Base-by-base conservation (phyloP, 306 rosid genomes). In the Luffa acutangula region DNA sequence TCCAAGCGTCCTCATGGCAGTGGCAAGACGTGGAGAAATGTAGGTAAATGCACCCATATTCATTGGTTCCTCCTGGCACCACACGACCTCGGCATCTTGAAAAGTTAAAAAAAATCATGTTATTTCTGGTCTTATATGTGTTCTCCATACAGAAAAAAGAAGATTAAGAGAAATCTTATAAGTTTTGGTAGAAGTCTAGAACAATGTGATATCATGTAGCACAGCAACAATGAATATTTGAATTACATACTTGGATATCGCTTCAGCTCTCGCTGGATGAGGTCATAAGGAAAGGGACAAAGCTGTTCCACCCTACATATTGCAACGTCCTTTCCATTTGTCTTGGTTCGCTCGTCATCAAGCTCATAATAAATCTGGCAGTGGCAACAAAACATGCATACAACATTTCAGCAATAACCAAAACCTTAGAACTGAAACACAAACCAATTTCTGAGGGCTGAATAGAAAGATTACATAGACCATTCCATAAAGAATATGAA, bases 41-140 rank as follows among this genome's bases (percentile, higher is more conserved):
- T 96, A 93, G 69, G 63, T 82, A 85, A 88, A 93, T 45, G 89
- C 99, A 64, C 99, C 99, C 99, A 96, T 96, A 89, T 93, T 96
- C 98, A 96, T 88, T 31, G 98, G 91, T 84, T 96, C 99, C 82
- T 96, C 99, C 85, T 96, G 99, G 83, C 96, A 91, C 99, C 99
- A 96, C 37, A 91, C 98, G 60, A 91, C 25, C 88, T 96, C 99
- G 2, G 98, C 98, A 88, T 96, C 99, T 96, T 76, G 78, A 78
- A 54, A 42, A 84, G 85, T 71, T 71, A 20, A 42, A 69, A 69
- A 5, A 13, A n/a, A 9, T 66, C 75, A 11, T 14, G 41, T 72
- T 72, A 72, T 4, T 31, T 70, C 2, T 45, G 4, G 2, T 12
- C 39, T 70, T 12, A 45, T 9, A 42, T 60, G 67, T 11, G n/a